phyloP scores from a whole-genome alignment of 768 basidiomycete species.

The Porpolomopsis calyptriformis region DNA sequence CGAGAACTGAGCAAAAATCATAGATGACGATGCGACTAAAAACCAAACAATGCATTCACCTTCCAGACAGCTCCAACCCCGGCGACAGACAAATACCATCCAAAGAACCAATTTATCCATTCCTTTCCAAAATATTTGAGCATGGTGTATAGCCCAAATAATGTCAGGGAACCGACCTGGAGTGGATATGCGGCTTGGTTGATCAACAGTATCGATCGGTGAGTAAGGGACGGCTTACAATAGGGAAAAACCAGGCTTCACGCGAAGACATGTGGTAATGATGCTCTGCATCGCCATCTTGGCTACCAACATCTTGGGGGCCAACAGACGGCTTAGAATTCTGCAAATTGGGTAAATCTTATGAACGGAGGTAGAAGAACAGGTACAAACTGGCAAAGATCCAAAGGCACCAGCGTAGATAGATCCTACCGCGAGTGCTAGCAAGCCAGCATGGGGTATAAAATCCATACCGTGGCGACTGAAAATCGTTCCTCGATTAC shows the following conservation, averaged over 20 bases:
- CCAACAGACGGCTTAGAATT: constrained; percentile 16
- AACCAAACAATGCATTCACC: constrained; percentile 27
- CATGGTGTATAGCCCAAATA: constrained; percentile 59
- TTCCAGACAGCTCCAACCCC: constrained; percentile 62
- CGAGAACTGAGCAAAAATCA: constrained; percentile 29
- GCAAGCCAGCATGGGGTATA: constrained; percentile 59
- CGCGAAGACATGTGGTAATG: constrained; percentile 48
- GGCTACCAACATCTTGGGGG: constrained; percentile 19
- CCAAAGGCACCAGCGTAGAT: constrained; percentile 63
- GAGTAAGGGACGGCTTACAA: constrained; percentile 35
- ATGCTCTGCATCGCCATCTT: constrained; percentile 51
- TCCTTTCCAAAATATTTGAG: constrained; percentile 69
- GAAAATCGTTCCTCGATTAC: too few species aligned
- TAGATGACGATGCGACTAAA: background rate
- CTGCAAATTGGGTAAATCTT: constrained; percentile 11
- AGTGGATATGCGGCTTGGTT: too few species aligned
- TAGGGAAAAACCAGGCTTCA: constrained; percentile 69
- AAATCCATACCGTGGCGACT: too few species aligned
- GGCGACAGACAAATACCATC: constrained; percentile 60
- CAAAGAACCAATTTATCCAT: constrained; percentile 76
- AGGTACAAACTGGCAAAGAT: constrained; percentile 51
- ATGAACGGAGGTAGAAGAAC: constrained; percentile 9
- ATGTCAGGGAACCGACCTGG: constrained; percentile 58
- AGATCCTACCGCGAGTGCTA: constrained; percentile 52
- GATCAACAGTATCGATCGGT: constrained; percentile 1